Evolutionary conservation across 2,329 filamentous ascomycete species (phyloP), one percentile per base, ranked within the genome.

Genomic region (Epicoccum sorghinum): DNA sequence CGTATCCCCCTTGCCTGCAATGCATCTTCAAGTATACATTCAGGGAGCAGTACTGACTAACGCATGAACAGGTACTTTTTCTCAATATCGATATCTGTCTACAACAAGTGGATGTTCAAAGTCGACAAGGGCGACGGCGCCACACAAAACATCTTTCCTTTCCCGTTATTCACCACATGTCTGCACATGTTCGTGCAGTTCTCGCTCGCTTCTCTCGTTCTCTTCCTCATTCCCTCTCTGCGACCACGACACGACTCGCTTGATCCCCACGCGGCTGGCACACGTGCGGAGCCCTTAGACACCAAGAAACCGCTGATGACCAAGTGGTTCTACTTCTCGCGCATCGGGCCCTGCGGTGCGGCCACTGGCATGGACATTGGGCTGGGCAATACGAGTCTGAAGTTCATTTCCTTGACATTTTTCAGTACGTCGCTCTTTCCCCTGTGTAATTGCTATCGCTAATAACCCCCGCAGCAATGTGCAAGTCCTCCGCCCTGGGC

Each of bases 81-180:
- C 76, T 97, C 93, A 14, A 84, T 98, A 61, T 91, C 90, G 44
- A 96, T 75, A 38, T 75, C 72, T 38, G 70, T 75, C 89, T 99
- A 98, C 82, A 99, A 99, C 83, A 98, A 97, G 79, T 98, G 95
- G 95, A 98, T 99, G 93, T 98, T 99, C 78, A 84, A 88, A 58
- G 84, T 89, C 45, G 71, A 73, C 18, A 68, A 67, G 47, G 71
- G 61, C 44, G 72, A 73, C 56, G 71, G 72, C 48, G 60, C 72
- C 51, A 54, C 69, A 7, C 55, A 69, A 50, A 71, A 74, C 63
- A 89, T 97, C 76, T 99, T 99, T 73, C 88, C 90, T 46, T 98
- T 95, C 69, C 95, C 95, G 35, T 83, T 99, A 44, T 98, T 98
- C 76, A 96, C 93, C 9, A 99, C 95, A 3, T 90, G 91, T 60